Evolutionary conservation across 129 eudicot genomes (phyloP), one percentile per base, ranked within the genome.

Genomic region (Dittrichia graveolens): DNA sequence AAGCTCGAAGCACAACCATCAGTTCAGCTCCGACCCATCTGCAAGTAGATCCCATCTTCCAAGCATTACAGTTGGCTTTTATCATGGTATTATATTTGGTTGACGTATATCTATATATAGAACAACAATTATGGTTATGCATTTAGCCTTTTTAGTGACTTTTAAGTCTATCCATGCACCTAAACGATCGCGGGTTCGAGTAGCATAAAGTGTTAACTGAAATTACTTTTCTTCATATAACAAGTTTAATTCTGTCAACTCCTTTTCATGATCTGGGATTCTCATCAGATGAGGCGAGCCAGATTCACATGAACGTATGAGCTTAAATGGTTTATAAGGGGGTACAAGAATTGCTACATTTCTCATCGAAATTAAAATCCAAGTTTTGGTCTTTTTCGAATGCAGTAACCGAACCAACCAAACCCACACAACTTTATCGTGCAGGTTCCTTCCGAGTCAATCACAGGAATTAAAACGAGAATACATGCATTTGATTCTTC

Each of bases 401-500:
- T 54, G 39, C 57, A 35, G 7, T 65, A 40, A 61, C 4, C 6
- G 69, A 49, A 15, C 5, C 7, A 7, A 38, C 12, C 38, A 11
- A 75, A 13, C 54, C 54, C 5, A 48, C n/a, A 48, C 54, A 24
- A 24, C 31, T 24, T 2, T 24, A 24, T 12, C 46, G 5, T 53
- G 63, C 47, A 37, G 50, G 41, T 11, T 4, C 5, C 49, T 53
- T 54, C 15, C 1, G 46, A 70, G 38, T 47, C 16, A 8, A 71
- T 55, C 41, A 71, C 24, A 35, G 19, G 61, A 50, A 13, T 62
- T 14, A 72, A 49, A 62, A 49, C 71, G 9, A 38, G 44, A 75
- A 48, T 72, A 34, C 15, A 16, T 60, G 18, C 69, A 57, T 76
- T 67, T 76, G 37, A 43, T 24, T 55, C 59, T 13, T 10, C 19